Base-by-base conservation (phyloP, 2,329 filamentous ascomycete species). In the Grosmannia huntii region DNA sequence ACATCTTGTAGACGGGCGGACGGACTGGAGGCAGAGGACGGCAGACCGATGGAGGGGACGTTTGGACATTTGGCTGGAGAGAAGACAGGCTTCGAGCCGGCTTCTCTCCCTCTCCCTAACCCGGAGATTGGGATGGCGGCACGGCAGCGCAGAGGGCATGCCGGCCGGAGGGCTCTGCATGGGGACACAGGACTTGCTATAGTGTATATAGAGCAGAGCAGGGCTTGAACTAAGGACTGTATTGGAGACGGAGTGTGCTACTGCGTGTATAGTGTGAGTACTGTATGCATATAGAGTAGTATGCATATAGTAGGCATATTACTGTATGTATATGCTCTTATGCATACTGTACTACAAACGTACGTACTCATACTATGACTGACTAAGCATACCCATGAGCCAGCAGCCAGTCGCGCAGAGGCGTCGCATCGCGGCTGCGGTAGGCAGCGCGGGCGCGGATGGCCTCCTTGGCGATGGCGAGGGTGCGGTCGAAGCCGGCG, bases 391-490 rank as follows among this genome's bases (percentile, higher is more conserved):
- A 64, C n/a, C 58, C 58, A 36, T 61, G 50, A 3, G 12, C 27
- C n/a, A 19, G 14, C 21, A 64, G 59, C 63, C 63, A 64, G 73
- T 90, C 87, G 71, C 86, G 79, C 57, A 96, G 79, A 51, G 80
- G 75, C 56, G 76, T 77, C 59, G 83, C 78, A 70, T 97, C 94
- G 58, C 94, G 81, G 70, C 84, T 76, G 69, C 84, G 85, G 76
- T 96, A 99, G 48, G 83, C 83, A 5, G 90, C 90, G 66, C 91
- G 86, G 12, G 87, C 89, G 49, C 85, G 82, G 63, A 97, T 89
- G 62, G 86, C 90, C 69, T 97, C 94, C 69, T 85, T 85, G 62
- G 92, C 86, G 63, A 95, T 89, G 63, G 86, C 85, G 56, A 99
- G 73, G 4, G 89, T 91, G 58, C 94, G 85, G 69, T 95, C 88